Evolutionary conservation across 768 basidiomycete species (phyloP), one percentile per base, ranked within the genome.

Genomic region (Mrakia gelida): DNA sequence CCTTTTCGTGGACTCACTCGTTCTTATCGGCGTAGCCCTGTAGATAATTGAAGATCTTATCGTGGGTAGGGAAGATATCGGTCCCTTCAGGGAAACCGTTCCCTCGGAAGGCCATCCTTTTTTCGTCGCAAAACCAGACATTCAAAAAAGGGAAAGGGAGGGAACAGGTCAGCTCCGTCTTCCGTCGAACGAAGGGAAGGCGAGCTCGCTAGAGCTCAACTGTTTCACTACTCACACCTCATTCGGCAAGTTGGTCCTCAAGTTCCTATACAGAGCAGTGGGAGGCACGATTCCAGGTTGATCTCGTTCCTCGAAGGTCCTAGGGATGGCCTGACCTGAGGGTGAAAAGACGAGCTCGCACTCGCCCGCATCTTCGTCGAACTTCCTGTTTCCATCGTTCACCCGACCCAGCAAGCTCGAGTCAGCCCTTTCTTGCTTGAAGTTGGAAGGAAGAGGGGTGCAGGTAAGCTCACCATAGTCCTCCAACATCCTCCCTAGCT

Each of bases 401-500:
- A 45, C 15, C 45, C 45, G 11, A 45, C 45, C 45, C 5, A 54
- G 30, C 0, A 23, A 23, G 70, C 21, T 71, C 23, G 11, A 30
- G 45, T 62, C 18, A 32, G 34, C 52, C 2, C 38, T 38, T 3
- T 38, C 8, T 38, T 8, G 3, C 38, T 8, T 38, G 38, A 8
- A 8, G 38, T 38, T 38, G 28, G 8, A 4, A 30, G 38, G 7
- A 3, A 18, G 15, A 15, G 6, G 59, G 41, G 34, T n/a, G 30
- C 8, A 62, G 23, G 10, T 0, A 8, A 30, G 30, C 32, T 41
- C 76, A 77, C 76, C 76, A 77, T 3, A 70, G 52, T 11, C 76
- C 76, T n/a, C 76, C 76, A 59, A 77, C 76, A 16, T 77, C 76
- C 26, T 71, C 28, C 15, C 76, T 54, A 10, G 76, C 76, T n/a